These are phyloP conservation scores for Podochytrium sp. DNA, from an alignment of 192 early-diverging fungal species.

Conservation along the genomic window DNA sequence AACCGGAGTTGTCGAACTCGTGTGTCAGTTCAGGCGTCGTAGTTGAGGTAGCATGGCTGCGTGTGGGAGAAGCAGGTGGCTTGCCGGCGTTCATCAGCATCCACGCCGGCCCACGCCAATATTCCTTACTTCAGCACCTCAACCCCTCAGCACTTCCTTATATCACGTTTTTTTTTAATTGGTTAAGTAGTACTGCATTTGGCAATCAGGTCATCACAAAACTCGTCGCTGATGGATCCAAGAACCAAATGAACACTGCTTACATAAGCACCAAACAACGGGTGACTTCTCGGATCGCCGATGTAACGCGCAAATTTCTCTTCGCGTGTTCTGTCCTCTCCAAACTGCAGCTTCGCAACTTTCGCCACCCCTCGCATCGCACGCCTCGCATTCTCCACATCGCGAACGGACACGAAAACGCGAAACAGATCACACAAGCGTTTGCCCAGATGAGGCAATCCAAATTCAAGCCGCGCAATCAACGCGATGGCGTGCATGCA, in stretches of 20 bases:
- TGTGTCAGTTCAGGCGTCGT: slow-evolving; percentile 56
- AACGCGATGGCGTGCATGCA: not conserved
- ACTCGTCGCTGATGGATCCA: not conserved
- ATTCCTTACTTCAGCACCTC: no score
- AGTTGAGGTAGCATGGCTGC: slow-evolving; percentile 61
- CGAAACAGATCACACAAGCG: not conserved
- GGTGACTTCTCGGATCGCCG: not conserved
- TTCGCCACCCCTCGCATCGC: not conserved
- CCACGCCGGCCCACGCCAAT: no score
- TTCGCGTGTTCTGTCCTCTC: not conserved
- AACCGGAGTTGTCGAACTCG: slow-evolving; percentile 47
- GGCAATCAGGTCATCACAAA: not conserved
- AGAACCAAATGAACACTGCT: not conserved
- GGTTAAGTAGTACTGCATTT: not conserved
- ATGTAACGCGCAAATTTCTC: not conserved
- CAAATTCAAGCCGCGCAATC: not conserved
- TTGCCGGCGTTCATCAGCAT: slow-evolving; percentile 53
- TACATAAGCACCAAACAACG: not conserved
- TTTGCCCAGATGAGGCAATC: not conserved
- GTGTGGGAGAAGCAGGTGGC: slow-evolving; percentile 48
- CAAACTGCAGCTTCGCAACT: not conserved
- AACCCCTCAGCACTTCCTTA: no score
- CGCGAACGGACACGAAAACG: not conserved
- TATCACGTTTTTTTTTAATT: no score
- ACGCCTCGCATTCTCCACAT: not conserved